Evolutionary conservation across 441 rosid genomes (phyloP).

Genomic region (Macaranga tanarius): DNA sequence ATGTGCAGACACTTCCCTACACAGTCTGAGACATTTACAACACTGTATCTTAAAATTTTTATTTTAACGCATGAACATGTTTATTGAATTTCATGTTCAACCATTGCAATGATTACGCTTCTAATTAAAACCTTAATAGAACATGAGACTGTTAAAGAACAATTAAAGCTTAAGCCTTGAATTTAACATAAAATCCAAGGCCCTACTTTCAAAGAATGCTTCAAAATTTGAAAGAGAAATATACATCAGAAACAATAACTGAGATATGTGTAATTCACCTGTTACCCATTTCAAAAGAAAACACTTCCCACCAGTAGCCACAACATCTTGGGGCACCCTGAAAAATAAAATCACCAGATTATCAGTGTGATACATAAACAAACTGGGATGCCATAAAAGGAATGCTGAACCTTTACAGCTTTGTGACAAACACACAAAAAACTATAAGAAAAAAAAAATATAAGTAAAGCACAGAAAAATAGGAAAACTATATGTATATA

Average conservation of each 20-base stretch:
- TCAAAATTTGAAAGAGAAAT: background rate
- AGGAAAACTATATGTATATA: background rate
- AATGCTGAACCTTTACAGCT: background rate
- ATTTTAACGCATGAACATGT: background rate
- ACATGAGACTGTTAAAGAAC: background rate
- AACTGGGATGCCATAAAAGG: background rate
- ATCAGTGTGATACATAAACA: background rate
- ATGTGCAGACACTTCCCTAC: too few relatives aligned
- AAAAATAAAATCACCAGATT: slow-evolving; percentile 9
- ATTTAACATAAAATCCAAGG: background rate
- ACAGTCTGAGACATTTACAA: too few relatives aligned
- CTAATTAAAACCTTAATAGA: background rate
- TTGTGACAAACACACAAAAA: background rate
- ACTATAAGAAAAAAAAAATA: background rate
- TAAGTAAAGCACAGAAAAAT: background rate
- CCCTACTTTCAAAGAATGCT: background rate
- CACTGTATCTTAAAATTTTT: background rate
- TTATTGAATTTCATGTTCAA: background rate
- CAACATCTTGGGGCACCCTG: slow-evolving; percentile 97
- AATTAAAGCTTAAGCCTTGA: background rate
- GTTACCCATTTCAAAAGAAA: slow-evolving; percentile 80
- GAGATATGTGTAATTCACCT: slow-evolving; percentile 39
- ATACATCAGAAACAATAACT: background rate
- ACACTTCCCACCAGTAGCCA: slow-evolving; percentile 93
- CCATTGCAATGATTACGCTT: too few relatives aligned